Evolutionary conservation across 1,139 yeast species (phyloP), one percentile per base, ranked within the genome.

Genomic region (Tardiomyces blankii): DNA sequence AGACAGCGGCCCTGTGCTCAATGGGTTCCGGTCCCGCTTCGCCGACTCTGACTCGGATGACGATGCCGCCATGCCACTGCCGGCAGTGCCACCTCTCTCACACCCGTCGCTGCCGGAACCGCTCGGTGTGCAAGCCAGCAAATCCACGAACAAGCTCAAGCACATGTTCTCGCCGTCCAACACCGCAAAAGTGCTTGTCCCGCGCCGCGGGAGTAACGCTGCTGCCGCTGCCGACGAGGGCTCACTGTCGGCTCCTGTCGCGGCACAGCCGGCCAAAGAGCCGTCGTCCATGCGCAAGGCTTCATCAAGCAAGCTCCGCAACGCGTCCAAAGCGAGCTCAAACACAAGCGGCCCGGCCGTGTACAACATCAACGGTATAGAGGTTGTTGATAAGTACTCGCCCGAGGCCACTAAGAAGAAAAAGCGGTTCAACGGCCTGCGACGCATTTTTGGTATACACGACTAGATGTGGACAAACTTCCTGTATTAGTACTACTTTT

Each of bases 11-110:
- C 16, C 35, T 11, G 39, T 16, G 2, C 25, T 25, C 39, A 43
- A 13, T 27, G 44, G 41, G 39, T 63, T 62, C 53, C 49, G 49
- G 25, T 64, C 67, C n/a, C 57, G 68, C 11, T 55, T 64, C 41
- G 64, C 61, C n/a, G 67, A 64, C 46, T 55, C 61, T 9, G 67
- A 63, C 45, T 54, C 62, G 1, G 68, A 64, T 14, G 59, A 57
- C 39, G 66, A 59, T 18, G 49, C 21, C 5, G 11, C 27, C 27
- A 39, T 25, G 18, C 41, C 7, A 8, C 21, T 32, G n/a, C 38
- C 32, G 18, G 44, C 38, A 25, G 30, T 14, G 43, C 40, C 30
- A 32, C 41, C 39, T 38, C 41, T 39, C 40, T 39, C 41, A n/a
- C 12, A 38, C 16, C 39, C 44, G 12, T 3, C 30, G 16, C 35